Conservation (phyloP, 1,284 basidiomycete species). For the Pholiota adiposa region DNA sequence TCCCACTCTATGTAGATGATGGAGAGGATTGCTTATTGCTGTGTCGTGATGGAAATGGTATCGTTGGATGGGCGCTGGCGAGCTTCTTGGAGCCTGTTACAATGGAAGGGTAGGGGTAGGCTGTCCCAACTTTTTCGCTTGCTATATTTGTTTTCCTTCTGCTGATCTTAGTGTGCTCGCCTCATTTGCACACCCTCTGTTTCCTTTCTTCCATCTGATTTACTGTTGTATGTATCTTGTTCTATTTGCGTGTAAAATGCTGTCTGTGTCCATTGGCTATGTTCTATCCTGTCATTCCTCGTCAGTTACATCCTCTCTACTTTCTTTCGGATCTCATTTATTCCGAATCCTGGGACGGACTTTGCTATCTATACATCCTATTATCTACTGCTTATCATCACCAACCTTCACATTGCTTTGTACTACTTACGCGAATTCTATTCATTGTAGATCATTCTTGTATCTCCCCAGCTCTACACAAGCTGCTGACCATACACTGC, state of each 20-base stretch:
- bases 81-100: slow-evolving; percentile 69
- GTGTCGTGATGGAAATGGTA: slow-evolving; percentile 51
- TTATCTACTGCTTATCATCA: too few relatives aligned
- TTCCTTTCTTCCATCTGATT: background rate
- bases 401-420: background rate
- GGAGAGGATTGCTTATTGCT: slow-evolving; percentile 80
- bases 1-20: slow-evolving; percentile 78
- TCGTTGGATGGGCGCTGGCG: slow-evolving; percentile 79
- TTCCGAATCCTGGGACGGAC: background rate
- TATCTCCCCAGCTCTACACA: background rate
- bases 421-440: background rate
- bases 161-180: background rate
- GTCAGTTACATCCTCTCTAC: too few relatives aligned
- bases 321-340: background rate
- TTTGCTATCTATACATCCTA: background rate
- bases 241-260: slow-evolving; percentile 1
- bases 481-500: background rate
- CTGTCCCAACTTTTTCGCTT: background rate
- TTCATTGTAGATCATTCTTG: slow-evolving; percentile 4
- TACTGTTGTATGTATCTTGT: slow-evolving; percentile 7
- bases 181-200: background rate
- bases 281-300: too few relatives aligned
- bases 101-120: slow-evolving; percentile 11
- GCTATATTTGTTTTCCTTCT: background rate
- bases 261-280: background rate